Evolutionary conservation across 2,329 filamentous ascomycete genomes (phyloP), one percentile per base, ranked within the genome.

Genomic region (Epichloe scottii): DNA sequence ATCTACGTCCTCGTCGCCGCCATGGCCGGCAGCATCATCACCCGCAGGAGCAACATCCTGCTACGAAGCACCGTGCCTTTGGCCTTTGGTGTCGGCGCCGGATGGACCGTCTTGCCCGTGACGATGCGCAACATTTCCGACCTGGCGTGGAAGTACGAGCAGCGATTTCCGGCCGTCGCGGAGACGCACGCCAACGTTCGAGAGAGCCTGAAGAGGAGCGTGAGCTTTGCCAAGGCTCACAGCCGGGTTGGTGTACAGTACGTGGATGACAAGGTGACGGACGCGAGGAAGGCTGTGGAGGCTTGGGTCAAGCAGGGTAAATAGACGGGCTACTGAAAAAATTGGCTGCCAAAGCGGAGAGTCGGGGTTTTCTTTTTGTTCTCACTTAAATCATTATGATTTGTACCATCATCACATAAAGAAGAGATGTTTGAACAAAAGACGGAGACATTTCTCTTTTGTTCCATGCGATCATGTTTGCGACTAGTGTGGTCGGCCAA

Each of bases 1-100:
- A 81, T 97, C 59, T 97, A 97, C 71, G 89, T 97, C 45, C 79
- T 96, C 33, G 90, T 98, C 46, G 85, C 90, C 41, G 84, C 88
- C 61, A 96, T 98, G 90, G 88, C 93, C 37, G 93, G 91, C 59
- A 89, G 82, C 68, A 97, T 98, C 66, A 74, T 96, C 51, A 82
- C 87, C 51, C 82, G 91, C 56, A 94, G 95, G 74, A 83, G 91
- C 60, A 90, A 86, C 68, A 77, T 97, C 56, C 67, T 95, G 55
- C 73, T 98, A 50, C 83, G 93, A 58, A 82, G 84, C 50, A 74
- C 83, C 2, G 77, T 87, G 2, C 93, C 93, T 11, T 69, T 91
- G 47, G 82, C 84, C 19, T 81, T 96, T 42, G 93, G 90, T 58
- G 72, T 95, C 56, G 82, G 82, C 51, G 87, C 89, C 51, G 89